These are phyloP conservation scores for Moesziomyces sp. DNA, from an alignment of 1,284 basidiomycete genomes.

Conservation along the genomic window DNA sequence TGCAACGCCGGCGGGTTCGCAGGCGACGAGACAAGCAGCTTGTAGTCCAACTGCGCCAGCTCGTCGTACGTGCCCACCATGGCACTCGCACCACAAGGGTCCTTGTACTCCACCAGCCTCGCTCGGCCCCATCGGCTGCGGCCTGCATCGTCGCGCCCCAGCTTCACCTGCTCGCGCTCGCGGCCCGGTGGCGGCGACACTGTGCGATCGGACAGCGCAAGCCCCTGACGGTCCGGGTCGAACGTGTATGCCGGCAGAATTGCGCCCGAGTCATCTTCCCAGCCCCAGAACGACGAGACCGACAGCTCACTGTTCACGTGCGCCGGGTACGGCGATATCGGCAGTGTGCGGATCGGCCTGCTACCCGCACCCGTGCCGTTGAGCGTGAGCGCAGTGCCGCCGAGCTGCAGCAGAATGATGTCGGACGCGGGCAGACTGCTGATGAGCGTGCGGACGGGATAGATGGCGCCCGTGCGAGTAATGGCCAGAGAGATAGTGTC, in stretches of 20 bases:
- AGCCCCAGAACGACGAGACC: slow-evolving; percentile 74
- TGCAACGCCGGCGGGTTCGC: slow-evolving; percentile 55
- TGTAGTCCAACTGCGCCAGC: slow-evolving; percentile 72
- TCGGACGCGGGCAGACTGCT: slow-evolving; percentile 76
- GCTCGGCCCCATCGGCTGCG: slow-evolving; percentile 62
- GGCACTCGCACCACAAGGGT: slow-evolving; percentile 53
- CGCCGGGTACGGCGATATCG: slow-evolving; percentile 77
- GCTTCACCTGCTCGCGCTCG: slow-evolving; percentile 40
- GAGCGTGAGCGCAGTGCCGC: slow-evolving; percentile 41
- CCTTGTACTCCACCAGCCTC: slow-evolving; percentile 62
- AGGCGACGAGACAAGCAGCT: slow-evolving; percentile 42
- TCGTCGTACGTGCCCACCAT: slow-evolving; percentile 76
- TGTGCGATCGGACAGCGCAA: slow-evolving; percentile 2
- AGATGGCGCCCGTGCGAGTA: slow-evolving; percentile 67
- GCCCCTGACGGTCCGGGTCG: slow-evolving; percentile 17
- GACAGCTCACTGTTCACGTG: slow-evolving; percentile 72
- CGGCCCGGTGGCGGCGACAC: slow-evolving; percentile 33
- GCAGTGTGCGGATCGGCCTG: slow-evolving; percentile 70
- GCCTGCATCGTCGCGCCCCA: slow-evolving; percentile 49
- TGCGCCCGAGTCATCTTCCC: slow-evolving; percentile 58
- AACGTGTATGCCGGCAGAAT: slow-evolving; percentile 46
- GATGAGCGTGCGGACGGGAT: slow-evolving; percentile 72
- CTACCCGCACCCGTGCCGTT: slow-evolving; percentile 6
- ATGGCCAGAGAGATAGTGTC: slow-evolving; percentile 67
- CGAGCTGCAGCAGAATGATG: slow-evolving; percentile 69